Evolutionary conservation across 1,139 yeast genomes (phyloP), one percentile per base, ranked within the genome.

Genomic region (Blastobotrys indianensis): DNA sequence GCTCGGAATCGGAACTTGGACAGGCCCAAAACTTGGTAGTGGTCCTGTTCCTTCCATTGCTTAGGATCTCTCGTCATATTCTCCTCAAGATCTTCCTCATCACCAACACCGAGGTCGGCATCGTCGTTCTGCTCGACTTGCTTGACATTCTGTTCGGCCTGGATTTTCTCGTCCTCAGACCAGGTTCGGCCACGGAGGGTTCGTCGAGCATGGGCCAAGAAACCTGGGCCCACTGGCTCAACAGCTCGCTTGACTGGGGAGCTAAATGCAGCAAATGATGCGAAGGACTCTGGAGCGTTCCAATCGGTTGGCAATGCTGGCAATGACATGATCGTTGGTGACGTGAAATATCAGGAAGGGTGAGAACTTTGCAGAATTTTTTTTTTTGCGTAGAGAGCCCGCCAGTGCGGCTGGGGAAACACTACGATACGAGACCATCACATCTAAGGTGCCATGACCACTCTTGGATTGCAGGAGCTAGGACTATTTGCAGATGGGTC

Each of bases 31-130:
- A 94, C 97, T 47, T 95, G 95, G 64, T 92, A 92, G 69, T 92
- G 85, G 69, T 92, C 97, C 57, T 94, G 95, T 45, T 83, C 74
- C 72, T 92, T 92, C 98, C 98, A 92, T 66, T 92, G 96, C 77
- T 95, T 85, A 62, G 98, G 97, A 65, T 92, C 97, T 61, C 85
- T 94, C 37, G 76, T 73, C 60, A 90, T 78, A 69, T 92, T 75
- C 44, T 78, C 82, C 42, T 73, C 78, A 53, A 74, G 77, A 52
- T 85, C 90, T 54, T 82, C 90, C 56, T 79, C 82, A 64, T 86
- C 95, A 64, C 86, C 94, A 57, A 84, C 85, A 54, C 79, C 77
- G 45, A 85, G 88, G 58, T 81, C 86, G 47, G 80, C 94, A 54
- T 81, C 88, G 57, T 72, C 76, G 58, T 75, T 71, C 56, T 78